Evolutionary conservation across 352 stramenopile genomes (phyloP), one percentile per base, ranked within the genome.

Genomic region (Globisporangium viniferum): DNA sequence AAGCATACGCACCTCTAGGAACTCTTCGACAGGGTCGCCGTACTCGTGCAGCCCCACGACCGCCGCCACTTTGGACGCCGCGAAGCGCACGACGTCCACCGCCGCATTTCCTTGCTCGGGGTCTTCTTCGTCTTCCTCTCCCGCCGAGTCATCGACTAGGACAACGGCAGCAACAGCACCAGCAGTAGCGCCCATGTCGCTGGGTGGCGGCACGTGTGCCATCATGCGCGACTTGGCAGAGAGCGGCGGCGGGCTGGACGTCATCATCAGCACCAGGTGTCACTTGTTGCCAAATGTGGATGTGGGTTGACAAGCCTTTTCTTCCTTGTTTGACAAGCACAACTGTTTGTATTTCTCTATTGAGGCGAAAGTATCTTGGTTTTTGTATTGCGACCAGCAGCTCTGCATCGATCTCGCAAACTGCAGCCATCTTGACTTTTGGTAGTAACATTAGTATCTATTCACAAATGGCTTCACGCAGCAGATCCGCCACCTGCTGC

Each of bases 41-140:
- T 82, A 94, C 69, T 90, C 86, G 64, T 94, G 86, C 44, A 94
- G 75, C 36, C 86, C 84, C 36, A 86, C 74, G 33, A 91, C 72
- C 7, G 83, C 74, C 56, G 86, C 86, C 53, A 94, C 80, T 56
- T 88, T 90, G 33, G 84, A 93, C 55, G 86, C 86, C 39, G 84
- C 85, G 54, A 89, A 82, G 59, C 79, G 86, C 61, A 92, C 72
- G 31, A 84, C 67, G 14, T 51, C 36, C 39, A 57, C 15, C 0
- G 20, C 35, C 12, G 15, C 24, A 3, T 46, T 5, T 27, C 35
- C 2, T 3, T 56, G 10, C 33, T 46, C 22, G 6, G 5, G 24
- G 10, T 58, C 24, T 31, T 20, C 8, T 31, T 56, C 15, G 22
- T 39, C 53, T 20, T 29, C 15, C 8, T 41, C 20, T 49, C 15